Evolutionary conservation across 345 rosid genomes (phyloP).

Genomic region (Lagerstroemia speciosa): DNA sequence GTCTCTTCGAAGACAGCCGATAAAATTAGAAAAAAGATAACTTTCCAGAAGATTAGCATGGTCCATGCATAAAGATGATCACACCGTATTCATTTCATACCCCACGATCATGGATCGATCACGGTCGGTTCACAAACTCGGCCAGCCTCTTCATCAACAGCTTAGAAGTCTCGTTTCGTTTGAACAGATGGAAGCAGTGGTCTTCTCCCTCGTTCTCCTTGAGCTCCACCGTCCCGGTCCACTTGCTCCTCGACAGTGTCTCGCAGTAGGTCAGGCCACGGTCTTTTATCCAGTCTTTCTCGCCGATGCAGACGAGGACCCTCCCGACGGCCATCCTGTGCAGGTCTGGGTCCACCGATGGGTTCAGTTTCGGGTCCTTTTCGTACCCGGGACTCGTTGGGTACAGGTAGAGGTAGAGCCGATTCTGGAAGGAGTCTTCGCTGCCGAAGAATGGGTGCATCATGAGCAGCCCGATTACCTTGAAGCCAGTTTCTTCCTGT

Average conservation of each 20-base stretch:
- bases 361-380: constrained; percentile 31
- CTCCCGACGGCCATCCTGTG: constrained; percentile 16
- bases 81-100: too few species aligned
- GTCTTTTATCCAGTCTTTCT: constrained; percentile 13
- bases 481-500: background rate
- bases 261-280: constrained; percentile 19
- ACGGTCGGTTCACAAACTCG: constrained; percentile 9
- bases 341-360: constrained; percentile 21
- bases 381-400: constrained; percentile 15
- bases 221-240: constrained; percentile 25
- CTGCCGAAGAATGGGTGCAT: constrained; percentile 43
- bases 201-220: constrained; percentile 19
- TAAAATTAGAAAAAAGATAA: too few species aligned
- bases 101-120: too few species aligned
- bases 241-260: constrained; percentile 19
- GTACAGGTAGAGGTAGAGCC: constrained; percentile 30
- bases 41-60: too few species aligned
- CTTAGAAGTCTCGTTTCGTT: constrained; percentile 15
- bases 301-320: constrained; percentile 17
- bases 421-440: constrained; percentile 11
- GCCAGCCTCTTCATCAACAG: constrained; percentile 15
- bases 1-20: too few species aligned
- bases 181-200: constrained; percentile 24
- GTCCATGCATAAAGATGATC: too few species aligned
- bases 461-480: constrained; percentile 23